phyloP scores from a whole-genome alignment of 768 basidiomycete genomes.

The Leccinum disarticulatum region DNA sequence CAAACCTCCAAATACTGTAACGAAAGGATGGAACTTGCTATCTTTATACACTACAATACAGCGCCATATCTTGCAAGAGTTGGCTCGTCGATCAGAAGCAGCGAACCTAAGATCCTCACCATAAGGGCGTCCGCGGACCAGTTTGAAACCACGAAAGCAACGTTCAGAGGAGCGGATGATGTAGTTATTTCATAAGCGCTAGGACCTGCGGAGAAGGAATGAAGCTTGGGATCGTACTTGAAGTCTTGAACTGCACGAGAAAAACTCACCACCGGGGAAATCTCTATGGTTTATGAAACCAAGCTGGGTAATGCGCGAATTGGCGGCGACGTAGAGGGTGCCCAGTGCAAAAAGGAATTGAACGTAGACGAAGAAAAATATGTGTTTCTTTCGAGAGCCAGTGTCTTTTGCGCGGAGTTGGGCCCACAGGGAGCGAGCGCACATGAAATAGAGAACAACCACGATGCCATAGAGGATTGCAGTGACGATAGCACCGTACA shows the following conservation, averaged over 20 bases:
- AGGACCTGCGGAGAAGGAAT: conserved; percentile 18
- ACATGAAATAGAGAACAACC: conserved; percentile 28
- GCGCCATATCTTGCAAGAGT: conserved; percentile 29
- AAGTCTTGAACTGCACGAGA: background rate
- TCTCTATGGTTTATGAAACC: conserved; percentile 33
- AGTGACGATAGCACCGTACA: conserved; percentile 32
- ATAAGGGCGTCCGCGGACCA: conserved; percentile 33
- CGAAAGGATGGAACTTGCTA: conserved; percentile 19
- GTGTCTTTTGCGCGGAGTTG: conserved; percentile 14
- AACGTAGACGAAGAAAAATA: conserved; percentile 32
- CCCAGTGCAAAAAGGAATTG: conserved; percentile 29
- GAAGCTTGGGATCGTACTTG: too few species aligned
- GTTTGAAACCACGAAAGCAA: conserved; percentile 31
- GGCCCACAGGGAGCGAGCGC: conserved; percentile 28
- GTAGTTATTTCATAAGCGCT: conserved; percentile 24
- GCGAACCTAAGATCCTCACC: conserved; percentile 15
- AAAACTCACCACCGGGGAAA: conserved; percentile 30
- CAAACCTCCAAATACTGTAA: conserved; percentile 17
- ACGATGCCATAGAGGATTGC: conserved; percentile 29
- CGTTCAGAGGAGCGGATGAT: conserved; percentile 27
- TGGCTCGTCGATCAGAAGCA: background rate
- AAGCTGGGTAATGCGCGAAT: conserved; percentile 28
- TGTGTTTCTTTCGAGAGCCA: conserved; percentile 15
- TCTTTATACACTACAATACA: conserved; percentile 34
- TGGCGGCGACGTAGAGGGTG: conserved; percentile 28